These are phyloP conservation scores for Lentinula edodes DNA, from an alignment of 768 basidiomycete genomes.

Conservation along the genomic window DNA sequence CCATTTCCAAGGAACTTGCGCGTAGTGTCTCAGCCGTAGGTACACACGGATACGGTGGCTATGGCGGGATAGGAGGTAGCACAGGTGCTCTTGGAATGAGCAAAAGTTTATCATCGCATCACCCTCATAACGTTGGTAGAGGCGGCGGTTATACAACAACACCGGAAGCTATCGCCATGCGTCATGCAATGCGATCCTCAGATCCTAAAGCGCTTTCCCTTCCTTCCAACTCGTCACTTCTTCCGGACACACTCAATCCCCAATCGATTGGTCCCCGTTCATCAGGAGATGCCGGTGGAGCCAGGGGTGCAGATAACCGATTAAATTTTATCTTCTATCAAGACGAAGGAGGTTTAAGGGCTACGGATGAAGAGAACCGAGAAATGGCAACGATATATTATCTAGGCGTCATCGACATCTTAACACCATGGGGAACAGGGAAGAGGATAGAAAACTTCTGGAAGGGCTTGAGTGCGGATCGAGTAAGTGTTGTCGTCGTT, in stretches of 20 bases:
- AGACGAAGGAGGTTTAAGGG: constrained; percentile 89
- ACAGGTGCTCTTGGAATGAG: constrained; percentile 1
- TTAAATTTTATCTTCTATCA: constrained; percentile 90
- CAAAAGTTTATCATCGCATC: constrained; percentile 1
- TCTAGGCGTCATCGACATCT: constrained; percentile 93
- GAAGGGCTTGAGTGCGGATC: constrained; percentile 85
- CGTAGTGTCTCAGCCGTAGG: constrained; percentile 34
- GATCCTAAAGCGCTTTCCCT: constrained; percentile 68
- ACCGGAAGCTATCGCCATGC: constrained; percentile 78
- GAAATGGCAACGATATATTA: constrained; percentile 81
- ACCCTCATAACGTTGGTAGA: background rate
- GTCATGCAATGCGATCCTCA: constrained; percentile 78
- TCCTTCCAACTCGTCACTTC: constrained; percentile 48
- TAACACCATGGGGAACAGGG: constrained; percentile 75
- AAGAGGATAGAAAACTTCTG: constrained; percentile 89
- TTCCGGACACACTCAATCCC: constrained; percentile 39
- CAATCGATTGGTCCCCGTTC: background rate
- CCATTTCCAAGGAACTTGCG: background rate
- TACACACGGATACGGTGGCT: constrained; percentile 10
- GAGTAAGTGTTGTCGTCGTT: constrained; percentile 51
- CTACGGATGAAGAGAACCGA: constrained; percentile 82
- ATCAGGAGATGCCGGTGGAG: background rate
- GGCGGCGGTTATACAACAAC: constrained; percentile 46
- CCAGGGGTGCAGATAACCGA: constrained; percentile 36
- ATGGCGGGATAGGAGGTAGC: constrained; percentile 3